Base-by-base conservation (phyloP, 75 land plant species). In the Gnetum montanum region DNA sequence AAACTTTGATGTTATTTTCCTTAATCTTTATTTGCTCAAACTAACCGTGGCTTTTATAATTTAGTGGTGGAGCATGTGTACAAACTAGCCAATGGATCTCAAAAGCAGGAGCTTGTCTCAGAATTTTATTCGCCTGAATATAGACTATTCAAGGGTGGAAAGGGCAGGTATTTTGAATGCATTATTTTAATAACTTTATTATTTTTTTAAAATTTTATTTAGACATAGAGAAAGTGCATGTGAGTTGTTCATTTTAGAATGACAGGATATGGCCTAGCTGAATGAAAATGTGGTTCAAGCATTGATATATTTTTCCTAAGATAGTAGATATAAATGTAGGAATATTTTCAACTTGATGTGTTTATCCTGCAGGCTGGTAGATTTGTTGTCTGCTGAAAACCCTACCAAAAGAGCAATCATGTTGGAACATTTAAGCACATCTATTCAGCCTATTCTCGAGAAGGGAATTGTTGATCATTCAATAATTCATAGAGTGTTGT, bases 401-500 rank as follows among this genome's bases (percentile, higher is more conserved):
- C 67, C 74, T 8, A 58, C 89, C 1, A 80, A 90, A 43, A 85
- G 70, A 61, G 59, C 64, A 16, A 68, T 84, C 31, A 78, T 95
- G 4, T 57, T 83, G 51, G 76, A 82, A 37, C 92, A 86, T 67
- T 90, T 95, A 92, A 57, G 70, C 2, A 65, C 76, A 49, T 71
- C 80, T n/a, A 57, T 95, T 52, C 96, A 95, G 61, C 96, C 99
- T 35, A 84, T 95, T 59, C 49, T 95, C 33, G 92, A 86, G 61
- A 95, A 95, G 64, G 99, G 97, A 44, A 95, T 95, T 36, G 71
- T 90, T 7, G 97, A 95, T 40, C 87, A 95, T 43, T 85, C 97
- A 28, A 90, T 95, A 7, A 69, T 83, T 61, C 99, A 95, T 53
- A 79, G 75, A 36, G 79, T 61, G 10, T 51, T 95, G 30, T 46